phyloP scores from a whole-genome alignment of 345 rosid species.

The Dovyalis caffra region DNA sequence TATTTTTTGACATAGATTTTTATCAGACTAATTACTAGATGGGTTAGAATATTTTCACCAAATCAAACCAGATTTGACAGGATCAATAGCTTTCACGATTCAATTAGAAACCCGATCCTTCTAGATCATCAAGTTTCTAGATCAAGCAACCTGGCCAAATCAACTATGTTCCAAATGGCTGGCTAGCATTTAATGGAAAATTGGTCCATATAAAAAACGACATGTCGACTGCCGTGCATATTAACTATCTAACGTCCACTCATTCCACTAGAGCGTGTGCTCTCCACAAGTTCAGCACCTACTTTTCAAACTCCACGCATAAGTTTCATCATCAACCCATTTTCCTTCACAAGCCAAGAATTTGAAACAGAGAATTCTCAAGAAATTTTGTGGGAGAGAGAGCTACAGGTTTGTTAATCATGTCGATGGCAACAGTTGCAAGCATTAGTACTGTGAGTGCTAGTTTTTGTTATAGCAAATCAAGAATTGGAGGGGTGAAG shows the following conservation, averaged over 20 bases:
- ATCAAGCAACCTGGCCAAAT: too few species aligned
- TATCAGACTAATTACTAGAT: too few species aligned
- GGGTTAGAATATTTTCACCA: too few species aligned
- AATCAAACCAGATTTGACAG: too few species aligned
- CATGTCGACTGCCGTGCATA: background rate
- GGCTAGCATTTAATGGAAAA: background rate
- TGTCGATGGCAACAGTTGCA: constrained; percentile 37
- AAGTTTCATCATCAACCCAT: background rate
- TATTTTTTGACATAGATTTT: too few species aligned
- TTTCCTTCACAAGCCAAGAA: background rate
- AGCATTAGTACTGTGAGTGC: constrained; percentile 10
- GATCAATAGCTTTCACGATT: too few species aligned
- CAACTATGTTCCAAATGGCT: background rate
- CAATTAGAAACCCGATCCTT: too few species aligned
- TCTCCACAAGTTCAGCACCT: constrained; percentile 48
- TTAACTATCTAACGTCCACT: background rate
- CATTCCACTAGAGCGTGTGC: constrained; percentile 33
- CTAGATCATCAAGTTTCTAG: too few species aligned
- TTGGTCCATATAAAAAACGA: background rate
- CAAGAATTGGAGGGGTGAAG: constrained; percentile 18
- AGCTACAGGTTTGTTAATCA: background rate
- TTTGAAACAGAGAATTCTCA: background rate
- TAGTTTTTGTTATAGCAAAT: constrained; percentile 30
- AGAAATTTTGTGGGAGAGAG: background rate
- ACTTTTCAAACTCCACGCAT: background rate